Percentiles rank a stretch among this genome's conserved stretches.
Evolutionary conservation across 2,329 filamentous ascomycete genomes (phyloP).

Genomic region (Aureobasidium sp.): DNA sequence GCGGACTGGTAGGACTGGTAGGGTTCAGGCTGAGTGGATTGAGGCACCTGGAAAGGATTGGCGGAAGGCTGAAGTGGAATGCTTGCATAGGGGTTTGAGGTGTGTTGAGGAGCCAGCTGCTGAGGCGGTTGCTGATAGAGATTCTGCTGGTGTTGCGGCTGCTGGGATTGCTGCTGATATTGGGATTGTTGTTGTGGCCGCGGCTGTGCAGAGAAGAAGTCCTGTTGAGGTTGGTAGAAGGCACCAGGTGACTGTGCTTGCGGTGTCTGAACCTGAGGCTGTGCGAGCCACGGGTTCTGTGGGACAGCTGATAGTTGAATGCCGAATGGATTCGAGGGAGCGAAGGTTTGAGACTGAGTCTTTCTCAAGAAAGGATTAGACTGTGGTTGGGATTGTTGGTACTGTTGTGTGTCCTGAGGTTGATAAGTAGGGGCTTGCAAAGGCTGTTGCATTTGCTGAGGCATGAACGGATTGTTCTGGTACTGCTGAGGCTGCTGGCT

Average conservation of each 20-base stretch:
- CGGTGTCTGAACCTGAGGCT: slow-evolving; percentile 36
- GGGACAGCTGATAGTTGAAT: slow-evolving; percentile 20
- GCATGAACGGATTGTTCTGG: slow-evolving; percentile 26
- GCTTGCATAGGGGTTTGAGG: slow-evolving; percentile 19
- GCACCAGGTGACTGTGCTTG: slow-evolving; percentile 23
- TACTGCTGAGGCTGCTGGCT: slow-evolving; percentile 25
- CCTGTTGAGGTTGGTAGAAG: slow-evolving; percentile 23
- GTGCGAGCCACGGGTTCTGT: slow-evolving; percentile 24
- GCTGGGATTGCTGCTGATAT: slow-evolving; percentile 20
- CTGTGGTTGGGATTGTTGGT: slow-evolving; percentile 18
- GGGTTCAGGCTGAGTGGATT: slow-evolving; percentile 2
- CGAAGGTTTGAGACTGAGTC: slow-evolving; percentile 37
- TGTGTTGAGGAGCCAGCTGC: slow-evolving; percentile 23
- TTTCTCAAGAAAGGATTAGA: slow-evolving; percentile 40
- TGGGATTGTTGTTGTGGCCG: slow-evolving; percentile 20
- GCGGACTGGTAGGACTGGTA: slow-evolving; percentile 23
- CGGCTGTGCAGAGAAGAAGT: slow-evolving; percentile 25
- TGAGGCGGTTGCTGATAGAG: slow-evolving; percentile 22
- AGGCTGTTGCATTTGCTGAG: slow-evolving; percentile 23
- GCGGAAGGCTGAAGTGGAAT: slow-evolving; percentile 11
- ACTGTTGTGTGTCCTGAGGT: slow-evolving; percentile 19
- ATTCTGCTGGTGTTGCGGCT: slow-evolving; percentile 29
- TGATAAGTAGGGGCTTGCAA: slow-evolving; percentile 13
- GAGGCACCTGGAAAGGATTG: slow-evolving; percentile 4
- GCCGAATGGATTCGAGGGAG: slow-evolving; percentile 23